Evolutionary conservation across 2,329 filamentous ascomycete genomes (phyloP).

Genomic region (Hypoxylon sp.): DNA sequence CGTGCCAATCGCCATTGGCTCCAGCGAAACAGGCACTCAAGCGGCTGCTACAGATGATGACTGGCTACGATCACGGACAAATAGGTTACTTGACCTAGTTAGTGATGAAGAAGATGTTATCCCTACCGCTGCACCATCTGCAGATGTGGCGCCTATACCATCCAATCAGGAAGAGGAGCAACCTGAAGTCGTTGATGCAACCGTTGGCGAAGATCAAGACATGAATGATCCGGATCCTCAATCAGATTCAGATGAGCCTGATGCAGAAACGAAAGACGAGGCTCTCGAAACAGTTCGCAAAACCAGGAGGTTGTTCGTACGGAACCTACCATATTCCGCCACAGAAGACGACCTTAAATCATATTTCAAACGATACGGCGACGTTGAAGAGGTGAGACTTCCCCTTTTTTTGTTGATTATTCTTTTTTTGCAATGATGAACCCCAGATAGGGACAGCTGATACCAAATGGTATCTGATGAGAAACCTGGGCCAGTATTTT

Average conservation of each 20-base stretch:
- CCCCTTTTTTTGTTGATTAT: constrained; percentile 39
- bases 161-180: constrained; percentile 21
- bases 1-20: constrained; percentile 8
- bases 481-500: constrained; percentile 95
- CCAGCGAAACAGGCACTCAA: constrained; percentile 10
- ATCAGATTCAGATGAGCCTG: constrained; percentile 27
- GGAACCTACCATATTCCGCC: constrained; percentile 87
- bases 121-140: constrained; percentile 30
- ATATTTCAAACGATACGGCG: constrained; percentile 79
- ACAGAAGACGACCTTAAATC: constrained; percentile 81
- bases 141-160: background rate
- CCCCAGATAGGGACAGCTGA: constrained; percentile 99
- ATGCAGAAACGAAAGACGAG: constrained; percentile 57
- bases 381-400: constrained; percentile 85
- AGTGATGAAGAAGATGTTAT: constrained; percentile 76
- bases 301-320: constrained; percentile 85
- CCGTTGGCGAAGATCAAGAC: constrained; percentile 26
- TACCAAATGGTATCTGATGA: constrained; percentile 89
- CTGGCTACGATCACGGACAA: constrained; percentile 92
- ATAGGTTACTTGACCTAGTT: constrained; percentile 84
- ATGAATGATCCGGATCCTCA: constrained; percentile 40
- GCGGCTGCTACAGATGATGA: constrained; percentile 79
- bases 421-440: constrained; percentile 82
- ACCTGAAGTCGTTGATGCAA: constrained; percentile 37
- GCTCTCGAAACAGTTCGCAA: constrained; percentile 73